Evolutionary conservation across 192 early-diverging fungal species (phyloP), one percentile per base, ranked within the genome.

Genomic region (Podila epigama): DNA sequence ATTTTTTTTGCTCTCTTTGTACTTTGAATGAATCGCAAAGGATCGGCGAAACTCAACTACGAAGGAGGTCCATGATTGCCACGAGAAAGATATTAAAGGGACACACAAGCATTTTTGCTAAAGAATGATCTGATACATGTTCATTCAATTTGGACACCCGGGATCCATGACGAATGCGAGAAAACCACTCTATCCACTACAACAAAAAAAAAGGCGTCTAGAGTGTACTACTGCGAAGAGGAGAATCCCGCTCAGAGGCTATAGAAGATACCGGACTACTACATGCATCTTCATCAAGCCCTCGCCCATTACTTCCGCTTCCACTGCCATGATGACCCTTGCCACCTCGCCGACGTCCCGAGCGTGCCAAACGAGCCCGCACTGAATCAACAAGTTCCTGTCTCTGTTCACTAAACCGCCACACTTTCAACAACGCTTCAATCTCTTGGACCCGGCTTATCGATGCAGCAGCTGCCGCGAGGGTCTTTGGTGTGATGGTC

Each of bases 371-470:
- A 5, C 73, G 36, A 2, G 73, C 60, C 50, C 53, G 51, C 16
- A 77, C 73, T 51, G 73, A 77, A 39, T 77, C 73, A 34, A 77
- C 29, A 16, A 77, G 29, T 25, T 77, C 60, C 27, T 68, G 60
- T 11, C 73, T 44, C 51, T 77, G 73, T 0, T 77, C 73, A 4
- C 73, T 50, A 35, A 64, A 77, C 55, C 73, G 59, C 73, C 73
- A 77, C 15, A 68, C 65, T 35, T 77, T 77, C 28, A 77, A 27
- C 20, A 77, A 16, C 4, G 51, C 60, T 57, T 68, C 59, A 50
- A 77, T 77, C 33, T 77, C 73, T n/a, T 68, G 65, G n/a, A 67
- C 66, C 15, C 71, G 44, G 35, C 60, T 50, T 9, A 75, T 66
- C 11, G 71, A 67, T 12, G 64, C 54, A 3, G 71, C 71, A 0